Conservation (phyloP, 768 basidiomycete genomes). For the Russula sp. region DNA sequence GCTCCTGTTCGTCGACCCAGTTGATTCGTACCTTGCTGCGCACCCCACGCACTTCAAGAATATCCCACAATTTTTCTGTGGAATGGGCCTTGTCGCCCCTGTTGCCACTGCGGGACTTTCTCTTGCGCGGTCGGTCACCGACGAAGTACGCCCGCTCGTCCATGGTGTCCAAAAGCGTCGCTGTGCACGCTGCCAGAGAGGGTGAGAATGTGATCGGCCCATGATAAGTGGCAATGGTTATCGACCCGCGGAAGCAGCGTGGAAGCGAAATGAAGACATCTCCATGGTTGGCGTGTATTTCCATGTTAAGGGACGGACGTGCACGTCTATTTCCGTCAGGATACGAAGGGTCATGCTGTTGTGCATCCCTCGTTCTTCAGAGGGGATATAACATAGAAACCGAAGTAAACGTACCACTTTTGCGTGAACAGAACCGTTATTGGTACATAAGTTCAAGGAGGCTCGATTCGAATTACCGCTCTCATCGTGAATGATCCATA, state of each 20-base stretch:
- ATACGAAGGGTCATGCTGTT: background rate
- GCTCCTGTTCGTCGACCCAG: slow-evolving; percentile 3
- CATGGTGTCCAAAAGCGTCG: background rate
- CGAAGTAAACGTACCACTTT: background rate
- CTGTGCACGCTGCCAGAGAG: background rate
- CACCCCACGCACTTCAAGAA: background rate
- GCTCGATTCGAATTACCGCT: background rate
- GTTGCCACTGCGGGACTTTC: background rate
- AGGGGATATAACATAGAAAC: too few relatives aligned
- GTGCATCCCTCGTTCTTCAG: background rate
- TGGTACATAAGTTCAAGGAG: background rate
- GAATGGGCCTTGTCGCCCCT: too few relatives aligned
- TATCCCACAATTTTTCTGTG: background rate
- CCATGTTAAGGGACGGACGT: background rate
- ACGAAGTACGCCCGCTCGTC: background rate
- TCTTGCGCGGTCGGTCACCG: background rate
- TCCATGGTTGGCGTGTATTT: background rate
- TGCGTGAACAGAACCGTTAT: background rate
- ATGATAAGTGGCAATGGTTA: background rate
- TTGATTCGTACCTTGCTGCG: background rate
- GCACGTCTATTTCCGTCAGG: background rate
- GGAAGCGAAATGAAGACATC: background rate
- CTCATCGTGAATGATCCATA: background rate
- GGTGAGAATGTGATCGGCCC: background rate
- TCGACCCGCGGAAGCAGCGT: background rate